These are phyloP conservation scores for Erythrobasidium yunnanense DNA, from an alignment of 768 basidiomycete genomes.

Conservation along the genomic window DNA sequence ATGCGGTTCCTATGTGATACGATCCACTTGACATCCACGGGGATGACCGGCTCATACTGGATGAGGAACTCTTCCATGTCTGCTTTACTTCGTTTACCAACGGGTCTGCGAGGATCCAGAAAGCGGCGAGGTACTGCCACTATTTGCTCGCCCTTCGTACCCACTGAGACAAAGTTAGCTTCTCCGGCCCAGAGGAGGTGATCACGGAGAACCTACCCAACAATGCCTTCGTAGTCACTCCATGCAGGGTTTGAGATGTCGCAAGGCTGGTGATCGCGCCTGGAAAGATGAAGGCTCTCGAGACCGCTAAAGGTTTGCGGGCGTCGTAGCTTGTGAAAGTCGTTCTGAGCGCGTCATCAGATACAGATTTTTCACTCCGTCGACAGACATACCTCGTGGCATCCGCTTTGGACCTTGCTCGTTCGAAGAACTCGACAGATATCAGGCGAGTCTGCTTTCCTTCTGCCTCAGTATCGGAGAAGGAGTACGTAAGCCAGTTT, in stretches of 20 bases:
- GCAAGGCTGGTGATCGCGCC: slow-evolving; percentile 58
- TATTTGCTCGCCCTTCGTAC: slow-evolving; percentile 62
- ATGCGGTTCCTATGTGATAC: slow-evolving; percentile 51
- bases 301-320: slow-evolving; percentile 45
- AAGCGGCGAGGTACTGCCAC: slow-evolving; percentile 60
- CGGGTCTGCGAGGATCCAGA: slow-evolving; percentile 73
- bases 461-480: slow-evolving; percentile 49
- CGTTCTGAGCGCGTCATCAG: not conserved
- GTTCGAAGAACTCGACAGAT: slow-evolving; percentile 78
- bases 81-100: slow-evolving; percentile 58
- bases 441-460: slow-evolving; percentile 64
- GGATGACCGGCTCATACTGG: slow-evolving; percentile 69
- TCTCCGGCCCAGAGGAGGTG: not conserved
- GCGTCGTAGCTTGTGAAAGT: not conserved
- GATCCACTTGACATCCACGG: slow-evolving; percentile 54
- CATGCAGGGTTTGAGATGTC: slow-evolving; percentile 72
- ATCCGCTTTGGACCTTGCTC: slow-evolving; percentile 5
- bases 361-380: not conserved
- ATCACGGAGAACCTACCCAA: slow-evolving; percentile 49
- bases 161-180: slow-evolving; percentile 49
- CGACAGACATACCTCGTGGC: not conserved
- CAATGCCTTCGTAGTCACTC: slow-evolving; percentile 74
- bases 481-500: slow-evolving; percentile 88
- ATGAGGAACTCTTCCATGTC: slow-evolving; percentile 78
- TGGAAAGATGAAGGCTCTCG: slow-evolving; percentile 62